These are phyloP conservation scores for Fusarium scirpi DNA, from an alignment of 2,329 filamentous ascomycete species.

Conservation along the genomic window DNA sequence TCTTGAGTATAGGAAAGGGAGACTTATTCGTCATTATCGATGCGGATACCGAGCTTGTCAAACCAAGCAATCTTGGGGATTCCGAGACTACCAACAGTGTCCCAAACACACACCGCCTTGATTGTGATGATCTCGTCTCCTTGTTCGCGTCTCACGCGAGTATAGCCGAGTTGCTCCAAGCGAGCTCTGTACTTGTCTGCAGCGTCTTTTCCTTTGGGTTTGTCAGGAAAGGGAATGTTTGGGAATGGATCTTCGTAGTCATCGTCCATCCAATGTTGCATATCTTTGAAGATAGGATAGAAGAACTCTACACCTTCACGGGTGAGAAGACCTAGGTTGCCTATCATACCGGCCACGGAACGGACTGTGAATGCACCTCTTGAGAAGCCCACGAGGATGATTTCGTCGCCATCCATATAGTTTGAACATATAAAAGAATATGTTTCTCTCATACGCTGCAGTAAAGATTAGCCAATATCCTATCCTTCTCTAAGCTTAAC, in stretches of 20 bases:
- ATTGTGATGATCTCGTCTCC: slow-evolving; percentile 60
- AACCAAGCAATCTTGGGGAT: slow-evolving; percentile 61
- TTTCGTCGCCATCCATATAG: slow-evolving; percentile 69
- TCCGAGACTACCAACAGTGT: slow-evolving; percentile 58
- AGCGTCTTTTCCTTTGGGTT: slow-evolving; percentile 60
- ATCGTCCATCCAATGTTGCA: slow-evolving; percentile 64
- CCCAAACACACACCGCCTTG: slow-evolving; percentile 61
- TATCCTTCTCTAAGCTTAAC: slow-evolving; percentile 17
- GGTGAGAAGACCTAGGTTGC: slow-evolving; percentile 63
- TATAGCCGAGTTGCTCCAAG: slow-evolving; percentile 59
- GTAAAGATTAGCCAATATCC: slow-evolving; percentile 4
- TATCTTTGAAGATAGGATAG: slow-evolving; percentile 67
- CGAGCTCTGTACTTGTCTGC: slow-evolving; percentile 57
- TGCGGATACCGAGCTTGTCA: slow-evolving; percentile 60
- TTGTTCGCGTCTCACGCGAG: slow-evolving; percentile 56
- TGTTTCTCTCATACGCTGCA: slow-evolving; percentile 67
- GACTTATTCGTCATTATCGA: slow-evolving; percentile 61
- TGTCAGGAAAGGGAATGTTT: slow-evolving; percentile 59
- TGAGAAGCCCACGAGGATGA: slow-evolving; percentile 68
- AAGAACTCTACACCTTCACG: slow-evolving; percentile 66
- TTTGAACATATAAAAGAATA: slow-evolving; percentile 73
- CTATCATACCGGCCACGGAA: slow-evolving; percentile 67
- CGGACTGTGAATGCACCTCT: slow-evolving; percentile 69
- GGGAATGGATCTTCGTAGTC: slow-evolving; percentile 62
- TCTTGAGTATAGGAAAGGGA: not conserved